phyloP scores from a whole-genome alignment of 2,329 filamentous ascomycete species.

The Colletotrichum aenigma region DNA sequence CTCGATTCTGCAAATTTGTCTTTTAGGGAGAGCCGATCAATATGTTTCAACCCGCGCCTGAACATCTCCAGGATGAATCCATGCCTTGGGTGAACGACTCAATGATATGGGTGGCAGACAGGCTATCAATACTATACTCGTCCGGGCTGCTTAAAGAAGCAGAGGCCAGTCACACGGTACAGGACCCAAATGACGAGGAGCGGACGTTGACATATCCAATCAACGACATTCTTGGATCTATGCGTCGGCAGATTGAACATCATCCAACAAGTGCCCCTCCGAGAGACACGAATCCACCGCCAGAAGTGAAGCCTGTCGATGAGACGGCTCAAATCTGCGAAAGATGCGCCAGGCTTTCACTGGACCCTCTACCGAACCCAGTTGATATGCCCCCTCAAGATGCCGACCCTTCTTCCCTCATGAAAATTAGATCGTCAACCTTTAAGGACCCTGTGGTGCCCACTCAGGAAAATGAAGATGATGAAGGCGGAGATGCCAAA shows the following conservation, averaged over 20 bases:
- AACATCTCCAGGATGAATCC: neutral
- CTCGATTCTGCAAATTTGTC: neutral
- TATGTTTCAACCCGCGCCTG: neutral
- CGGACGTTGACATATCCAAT: neutral
- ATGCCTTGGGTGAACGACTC: neutral
- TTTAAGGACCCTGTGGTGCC: neutral
- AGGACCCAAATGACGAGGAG: neutral
- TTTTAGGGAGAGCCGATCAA: fast-evolving
- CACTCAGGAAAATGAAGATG: neutral
- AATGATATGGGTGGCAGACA: neutral
- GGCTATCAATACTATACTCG: neutral
- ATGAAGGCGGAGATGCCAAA: neutral
- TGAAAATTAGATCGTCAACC: neutral
- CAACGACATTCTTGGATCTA: neutral
- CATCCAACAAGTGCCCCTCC: neutral
- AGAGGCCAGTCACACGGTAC: neutral
- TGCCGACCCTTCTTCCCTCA: neutral
- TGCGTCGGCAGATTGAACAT: neutral
- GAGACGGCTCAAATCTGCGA: neutral
- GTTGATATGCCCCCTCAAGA: neutral
- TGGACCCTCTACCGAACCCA: neutral
- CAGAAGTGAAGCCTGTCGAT: neutral
- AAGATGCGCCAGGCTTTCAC: neutral
- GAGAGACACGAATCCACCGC: neutral
- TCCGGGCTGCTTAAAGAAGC: neutral